These are phyloP conservation scores for Tetrapisispora taiwanensis DNA, from an alignment of 805 yeast species.

Conservation along the genomic window DNA sequence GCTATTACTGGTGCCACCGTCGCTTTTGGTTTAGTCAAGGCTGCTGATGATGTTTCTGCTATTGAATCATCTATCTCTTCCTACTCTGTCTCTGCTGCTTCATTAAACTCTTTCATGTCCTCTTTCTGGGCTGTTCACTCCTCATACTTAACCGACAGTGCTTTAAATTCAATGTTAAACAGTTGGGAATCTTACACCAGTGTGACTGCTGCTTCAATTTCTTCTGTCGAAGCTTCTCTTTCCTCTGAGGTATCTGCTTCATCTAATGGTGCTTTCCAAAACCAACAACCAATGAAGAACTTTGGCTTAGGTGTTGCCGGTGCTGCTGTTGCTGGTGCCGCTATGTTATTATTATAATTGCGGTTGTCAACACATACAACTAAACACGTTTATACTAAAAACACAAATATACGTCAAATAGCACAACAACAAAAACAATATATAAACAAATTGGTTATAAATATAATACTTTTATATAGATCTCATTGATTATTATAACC, in stretches of 20 bases:
- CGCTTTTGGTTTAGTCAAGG: neutral
- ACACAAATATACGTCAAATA: too few species aligned
- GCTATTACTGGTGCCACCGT: neutral
- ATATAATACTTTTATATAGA: too few species aligned
- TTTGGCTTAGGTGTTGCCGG: neutral
- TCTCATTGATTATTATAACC: too few species aligned
- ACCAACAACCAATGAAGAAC: neutral
- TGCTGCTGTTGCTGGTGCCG: conserved; percentile 1
- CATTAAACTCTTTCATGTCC: neutral
- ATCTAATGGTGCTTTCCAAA: neutral
- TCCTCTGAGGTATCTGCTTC: neutral
- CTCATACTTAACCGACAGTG: neutral
- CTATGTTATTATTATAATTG: neutral
- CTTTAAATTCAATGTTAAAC: neutral
- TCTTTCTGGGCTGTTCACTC: neutral
- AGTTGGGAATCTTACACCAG: neutral
- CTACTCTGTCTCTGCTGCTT: neutral
- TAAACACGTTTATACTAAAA: too few species aligned
- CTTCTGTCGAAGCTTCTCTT: conserved; percentile 1
- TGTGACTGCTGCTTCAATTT: neutral
- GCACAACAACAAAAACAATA: too few species aligned
- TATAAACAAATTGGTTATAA: too few species aligned
- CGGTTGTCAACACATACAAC: too few species aligned
- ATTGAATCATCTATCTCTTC: neutral
- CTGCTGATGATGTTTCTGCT: neutral